These are phyloP conservation scores for Ajuga reptans DNA, from an alignment of 305 asterid genomes.

Conservation along the genomic window DNA sequence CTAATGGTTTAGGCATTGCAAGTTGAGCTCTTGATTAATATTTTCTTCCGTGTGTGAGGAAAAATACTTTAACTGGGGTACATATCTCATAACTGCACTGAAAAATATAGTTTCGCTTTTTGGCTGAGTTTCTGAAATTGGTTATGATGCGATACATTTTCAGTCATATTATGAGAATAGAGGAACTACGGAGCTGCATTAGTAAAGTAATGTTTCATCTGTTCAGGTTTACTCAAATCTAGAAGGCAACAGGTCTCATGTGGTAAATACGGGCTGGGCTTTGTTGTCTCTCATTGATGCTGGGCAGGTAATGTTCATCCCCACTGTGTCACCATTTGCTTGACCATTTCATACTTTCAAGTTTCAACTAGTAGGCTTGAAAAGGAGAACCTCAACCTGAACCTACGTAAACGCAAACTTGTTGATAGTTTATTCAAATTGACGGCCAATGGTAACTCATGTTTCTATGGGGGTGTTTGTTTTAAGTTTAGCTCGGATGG, in stretches of 20 bases:
- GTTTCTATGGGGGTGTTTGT: not conserved
- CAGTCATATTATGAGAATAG: not conserved
- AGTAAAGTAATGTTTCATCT: conserved; percentile 15
- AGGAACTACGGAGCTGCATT: not conserved
- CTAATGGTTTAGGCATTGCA: not conserved
- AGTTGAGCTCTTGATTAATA: not conserved
- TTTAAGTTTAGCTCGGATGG: too few species aligned
- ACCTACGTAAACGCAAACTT: not conserved
- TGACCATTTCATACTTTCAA: conserved; percentile 14
- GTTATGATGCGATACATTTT: not conserved
- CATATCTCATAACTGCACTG: not conserved
- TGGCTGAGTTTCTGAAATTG: not conserved
- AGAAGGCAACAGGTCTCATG: conserved; percentile 69
- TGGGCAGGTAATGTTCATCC: conserved; percentile 55
- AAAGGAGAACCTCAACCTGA: conserved; percentile 1
- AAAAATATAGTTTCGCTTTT: not conserved
- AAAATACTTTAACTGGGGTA: too few species aligned
- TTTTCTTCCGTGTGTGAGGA: not conserved
- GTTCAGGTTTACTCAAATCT: conserved; percentile 72
- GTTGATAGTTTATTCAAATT: not conserved
- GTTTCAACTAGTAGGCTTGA: not conserved
- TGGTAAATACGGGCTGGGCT: conserved; percentile 86
- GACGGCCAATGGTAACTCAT: not conserved
- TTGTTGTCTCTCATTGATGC: conserved; percentile 77
- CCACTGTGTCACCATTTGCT: not conserved